Evolutionary conservation across 352 stramenopile genomes (phyloP), one percentile per base, ranked within the genome.

Genomic region (Phytophthora tentaculata): DNA sequence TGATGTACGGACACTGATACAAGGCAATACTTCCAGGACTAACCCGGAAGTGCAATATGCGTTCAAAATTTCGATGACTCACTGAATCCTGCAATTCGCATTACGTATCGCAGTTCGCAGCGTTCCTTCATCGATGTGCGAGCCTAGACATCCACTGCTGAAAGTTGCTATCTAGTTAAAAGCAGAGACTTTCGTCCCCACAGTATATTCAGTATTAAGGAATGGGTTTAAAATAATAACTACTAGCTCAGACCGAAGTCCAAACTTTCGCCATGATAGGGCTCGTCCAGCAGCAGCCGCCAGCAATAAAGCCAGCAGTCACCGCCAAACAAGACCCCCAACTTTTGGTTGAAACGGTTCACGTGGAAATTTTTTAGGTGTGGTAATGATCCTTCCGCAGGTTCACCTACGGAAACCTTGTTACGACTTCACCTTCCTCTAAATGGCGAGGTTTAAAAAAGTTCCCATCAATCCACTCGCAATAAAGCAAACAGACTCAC

Each of bases 31-130:
- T 91, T 60, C 71, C 79, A 82, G 80, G 81, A 65, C 55, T 82
- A 78, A 86, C 84, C 81, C 73, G 83, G 69, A 93, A 91, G 81
- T 86, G 83, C 84, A 96, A 93, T 89, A 79, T 95, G 83, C 86
- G 81, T 92, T 94, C 82, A 94, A 96, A 92, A 77, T 83, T 86
- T 92, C 83, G 78, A 94, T 95, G 83, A 90, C 87, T 94, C 85
- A 94, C 86, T 83, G 86, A 83, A 84, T 93, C 72, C 76, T 94
- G 83, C 86, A 92, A 92, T 91, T 95, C 85, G 75, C 84, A 95
- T 90, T 90, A 91, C 28, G 28, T 32, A 32, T 32, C 28, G 28
- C 28, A 32, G 28, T 32, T 32, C 81, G 84, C 88, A 93, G 84
- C 81, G 84, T 92, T 94, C n/a, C 84, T 96, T 96, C 86, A 96